Evolutionary conservation across 257 asterid genomes (phyloP), one percentile per base, ranked within the genome.

Genomic region (Solanum pinnatisectum): DNA sequence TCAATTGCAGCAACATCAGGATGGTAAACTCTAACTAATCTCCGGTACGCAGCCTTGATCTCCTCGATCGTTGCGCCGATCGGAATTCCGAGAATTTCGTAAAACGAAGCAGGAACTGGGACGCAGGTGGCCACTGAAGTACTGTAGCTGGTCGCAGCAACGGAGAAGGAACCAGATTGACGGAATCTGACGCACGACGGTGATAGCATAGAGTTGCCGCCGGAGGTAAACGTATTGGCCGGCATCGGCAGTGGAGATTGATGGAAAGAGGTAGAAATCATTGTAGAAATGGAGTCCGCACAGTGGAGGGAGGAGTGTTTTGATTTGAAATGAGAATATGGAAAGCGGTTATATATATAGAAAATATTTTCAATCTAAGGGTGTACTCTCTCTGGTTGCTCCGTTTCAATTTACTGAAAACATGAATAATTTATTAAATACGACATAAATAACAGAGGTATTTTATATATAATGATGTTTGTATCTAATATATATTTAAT

Each of bases 131-230:
- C 91, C 56, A 78, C 68, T 14, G 87, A 52, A 22, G 87, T n/a
- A n/a, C n/a, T 73, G 27, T 88, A 90, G 35, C 86, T 83, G 39
- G 89, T 85, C 15, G 90, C 88, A 4, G 90, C 33, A 14, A 85
- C 33, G 37, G 52, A 86, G 10, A 78, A 23, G 16, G 49, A 14
- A 33, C 33, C 79, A 8, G 63, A 49, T 59, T n/a, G 89, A 33
- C 87, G 87, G 84, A 87, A 85, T 7, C 30, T 84, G 90, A 88
- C 59, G 7, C 39, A 56, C 18, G 88, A 18, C 11, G 71, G 8
- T 46, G 89, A 76, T 42, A 85, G 84, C 27, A 12, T 4, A 30
- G 81, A 71, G 0, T 82, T 81, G 6, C 73, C 79, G 49, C 90
- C 90, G 87, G 90, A 27, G 84, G 87, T 86, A 7, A 32, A 78